Percentiles rank a stretch among this genome's conserved stretches.
These are phyloP conservation scores for Alternaria sp. DNA, from an alignment of 2,329 filamentous ascomycete species.

Conservation along the genomic window DNA sequence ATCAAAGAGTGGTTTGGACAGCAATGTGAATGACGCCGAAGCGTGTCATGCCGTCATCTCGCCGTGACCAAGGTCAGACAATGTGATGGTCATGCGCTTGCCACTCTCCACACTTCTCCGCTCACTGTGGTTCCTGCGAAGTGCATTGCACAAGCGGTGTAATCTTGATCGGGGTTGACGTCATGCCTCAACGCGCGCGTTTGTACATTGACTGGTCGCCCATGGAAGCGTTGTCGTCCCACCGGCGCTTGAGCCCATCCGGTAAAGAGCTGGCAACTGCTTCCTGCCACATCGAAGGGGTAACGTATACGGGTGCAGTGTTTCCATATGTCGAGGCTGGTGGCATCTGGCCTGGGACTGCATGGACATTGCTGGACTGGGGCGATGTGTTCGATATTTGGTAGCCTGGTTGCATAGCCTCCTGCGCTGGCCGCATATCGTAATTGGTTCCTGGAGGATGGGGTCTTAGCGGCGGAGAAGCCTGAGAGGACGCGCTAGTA, in stretches of 20 bases:
- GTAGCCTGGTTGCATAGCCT: constrained; percentile 40
- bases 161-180: background rate
- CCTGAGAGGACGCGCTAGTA: constrained; percentile 51
- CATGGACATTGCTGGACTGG: constrained; percentile 40
- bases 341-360: constrained; percentile 38
- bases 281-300: constrained; percentile 60
- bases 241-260: constrained; percentile 54
- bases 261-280: constrained; percentile 53
- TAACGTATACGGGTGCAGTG: constrained; percentile 49
- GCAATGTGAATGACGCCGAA: background rate
- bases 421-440: constrained; percentile 46
- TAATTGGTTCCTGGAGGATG: constrained; percentile 49
- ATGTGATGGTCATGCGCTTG: background rate
- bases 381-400: constrained; percentile 46
- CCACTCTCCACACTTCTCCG: constrained; percentile 2
- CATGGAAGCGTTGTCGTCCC: constrained; percentile 50
- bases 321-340: constrained; percentile 44
- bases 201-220: constrained; percentile 49
- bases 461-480: constrained; percentile 54
- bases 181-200: constrained; percentile 40
- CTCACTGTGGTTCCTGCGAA: background rate
- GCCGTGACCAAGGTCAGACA: background rate
- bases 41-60: background rate
- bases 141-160: background rate
- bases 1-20: background rate